Evolutionary conservation across 1,139 yeast genomes (phyloP).

Genomic region (Pneumocystis sp.): DNA sequence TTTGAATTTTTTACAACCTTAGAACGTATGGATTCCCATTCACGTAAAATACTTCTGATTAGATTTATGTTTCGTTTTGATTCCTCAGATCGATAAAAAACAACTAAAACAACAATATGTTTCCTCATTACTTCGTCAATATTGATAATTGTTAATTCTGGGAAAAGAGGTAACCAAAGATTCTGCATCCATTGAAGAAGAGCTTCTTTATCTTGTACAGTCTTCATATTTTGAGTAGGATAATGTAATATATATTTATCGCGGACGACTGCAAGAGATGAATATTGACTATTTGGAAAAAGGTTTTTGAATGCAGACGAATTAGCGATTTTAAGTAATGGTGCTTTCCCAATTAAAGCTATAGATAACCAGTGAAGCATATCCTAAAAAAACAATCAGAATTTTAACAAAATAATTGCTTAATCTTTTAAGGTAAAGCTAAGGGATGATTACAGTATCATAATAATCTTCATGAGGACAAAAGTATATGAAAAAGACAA

Average conservation of each 20-base stretch:
- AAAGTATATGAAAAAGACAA: background rate
- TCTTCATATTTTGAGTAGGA: conserved; percentile 23
- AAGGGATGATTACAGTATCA: background rate
- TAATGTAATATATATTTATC: conserved; percentile 20
- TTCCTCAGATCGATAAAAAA: conserved; percentile 23
- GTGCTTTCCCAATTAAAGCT: conserved; percentile 24
- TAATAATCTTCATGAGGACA: background rate
- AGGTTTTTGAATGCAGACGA: conserved; percentile 20
- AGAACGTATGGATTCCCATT: conserved; percentile 18
- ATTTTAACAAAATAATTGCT: background rate
- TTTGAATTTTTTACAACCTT: conserved; percentile 19
- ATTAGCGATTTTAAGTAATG: conserved; percentile 22
- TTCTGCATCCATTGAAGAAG: conserved; percentile 23
- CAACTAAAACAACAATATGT: conserved; percentile 23
- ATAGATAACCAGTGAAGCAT: conserved; percentile 25
- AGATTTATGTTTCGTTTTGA: conserved; percentile 20
- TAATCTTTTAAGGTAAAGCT: background rate
- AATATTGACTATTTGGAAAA: conserved; percentile 21
- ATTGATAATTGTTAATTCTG: conserved; percentile 26
- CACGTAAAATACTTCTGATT: conserved; percentile 22
- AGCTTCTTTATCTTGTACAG: conserved; percentile 22
- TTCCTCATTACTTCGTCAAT: conserved; percentile 22
- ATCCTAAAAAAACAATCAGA: conserved; percentile 16
- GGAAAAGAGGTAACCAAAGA: conserved; percentile 25
- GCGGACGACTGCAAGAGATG: conserved; percentile 24